Evolutionary conservation across 225 moss, liverwort and hornwort genomes (phyloP), one percentile per base, ranked within the genome.

Genomic region (Rhytidiadelphus loreus): DNA sequence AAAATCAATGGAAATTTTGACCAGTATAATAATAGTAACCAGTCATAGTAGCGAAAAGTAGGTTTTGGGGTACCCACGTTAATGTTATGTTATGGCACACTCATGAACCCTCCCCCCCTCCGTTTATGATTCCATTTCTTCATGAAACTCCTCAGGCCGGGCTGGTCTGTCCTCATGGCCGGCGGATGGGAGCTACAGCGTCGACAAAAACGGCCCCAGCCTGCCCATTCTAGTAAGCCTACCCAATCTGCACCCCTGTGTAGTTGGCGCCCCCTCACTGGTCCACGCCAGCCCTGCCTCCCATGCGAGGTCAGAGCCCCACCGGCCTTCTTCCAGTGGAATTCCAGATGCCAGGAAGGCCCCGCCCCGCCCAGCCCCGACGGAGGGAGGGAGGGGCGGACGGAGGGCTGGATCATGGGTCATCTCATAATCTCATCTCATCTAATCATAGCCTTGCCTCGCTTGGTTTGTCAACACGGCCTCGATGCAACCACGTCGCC

Each of bases 401-500:
- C 10, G 4, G 71, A 13, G 2, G 21, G 35, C 48, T 12, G 74
- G 32, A 20, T 20, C 50, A 32, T 9, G 11, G 72, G 2, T 19
- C 6, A 15, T 37, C 23, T 37, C 2, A 37, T 19, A 10, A 15
- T 37, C 23, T 37, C 2, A 37, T 5, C 14, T 7, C 0, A 56
- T 4, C 16, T 21, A 19, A 53, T 60, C 70, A 5, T 30, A 16
- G 74, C 52, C 9, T 46, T 46, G 46, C 46, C 48, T 46, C 11
- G 37, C 48, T 57, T 7, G 37, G 55, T 29, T 35, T 46, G 53
- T 44, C 79, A 30, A 6, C 73, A 88, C 81, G 90, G 83, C 71
- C 43, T 11, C 41, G 87, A 90, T 90, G 71, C 72, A 46, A 35
- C 87, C 90, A 90, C 87, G 87, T 87, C 79, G 52, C 60, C 79